Base-by-base conservation (phyloP, 2,329 filamentous ascomycete species). In the Sordariomycetes sp. region DNA sequence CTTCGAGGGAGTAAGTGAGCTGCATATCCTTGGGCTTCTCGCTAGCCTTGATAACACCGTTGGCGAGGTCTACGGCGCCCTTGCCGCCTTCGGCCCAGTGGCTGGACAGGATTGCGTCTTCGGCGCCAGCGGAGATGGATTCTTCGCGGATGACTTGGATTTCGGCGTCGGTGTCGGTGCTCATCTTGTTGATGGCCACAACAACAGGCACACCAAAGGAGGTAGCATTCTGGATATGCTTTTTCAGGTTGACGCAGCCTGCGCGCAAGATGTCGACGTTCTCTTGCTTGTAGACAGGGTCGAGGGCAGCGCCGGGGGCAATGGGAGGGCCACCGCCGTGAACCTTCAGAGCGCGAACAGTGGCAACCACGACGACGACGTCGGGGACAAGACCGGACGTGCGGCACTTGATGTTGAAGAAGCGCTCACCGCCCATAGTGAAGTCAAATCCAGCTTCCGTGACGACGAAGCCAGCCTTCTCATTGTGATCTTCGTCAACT, bases 381-480 rank as follows among this genome's bases (percentile, higher is more conserved):
- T 98, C 92, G 3, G 92, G 92, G 3, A 86, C 77, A 30, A 98
- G 79, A 17, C 90, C 90, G 6, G 90, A 95, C 8, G 87, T 84
- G 40, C 92, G 83, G 66, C 92, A 96, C 72, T 98, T 98, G 71
- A 98, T 96, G 69, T 98, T 96, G 78, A 98, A 96, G 73, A 98
- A 98, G 34, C 92, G 83, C 72, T 98, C 92, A 42, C 92, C 92
- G 44, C 92, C 92, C 92, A 98, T 98, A 50, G 92, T 96, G 65
- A 98, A 98, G 62, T 98, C 92, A 59, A 98, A 98, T 8, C 92
- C 92, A 34, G 92, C 90, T 61, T 98, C 92, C 2, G 92, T 98
- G 24, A 98, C 80, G 16, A 95, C 90, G 49, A 92, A 96, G 8
- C 92, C 92, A 20, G 84, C 76, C 69, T 92, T 90, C 46, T 79